Conservation (phyloP, 495 filamentous ascomycete genomes). For the Penicillium verhagenii region DNA sequence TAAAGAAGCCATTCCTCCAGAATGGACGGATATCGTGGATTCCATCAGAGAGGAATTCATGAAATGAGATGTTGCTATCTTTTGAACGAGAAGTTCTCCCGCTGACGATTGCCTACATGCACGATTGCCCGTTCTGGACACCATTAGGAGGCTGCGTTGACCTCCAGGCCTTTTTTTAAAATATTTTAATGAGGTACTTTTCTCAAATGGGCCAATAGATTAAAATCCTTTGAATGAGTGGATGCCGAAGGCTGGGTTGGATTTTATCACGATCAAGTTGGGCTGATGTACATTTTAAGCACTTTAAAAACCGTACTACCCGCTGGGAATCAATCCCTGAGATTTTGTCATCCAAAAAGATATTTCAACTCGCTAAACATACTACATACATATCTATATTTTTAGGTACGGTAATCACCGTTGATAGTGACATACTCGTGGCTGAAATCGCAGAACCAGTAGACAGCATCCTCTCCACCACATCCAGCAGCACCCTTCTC, state of each 20-base stretch:
- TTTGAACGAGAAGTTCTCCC: background rate
- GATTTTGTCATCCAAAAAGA: background rate
- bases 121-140: no score
- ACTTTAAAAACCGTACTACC: background rate
- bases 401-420: constrained; percentile 83
- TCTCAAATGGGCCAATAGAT: no score
- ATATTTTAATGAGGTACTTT: no score
- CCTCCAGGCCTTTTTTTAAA: no score
- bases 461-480: constrained; percentile 72
- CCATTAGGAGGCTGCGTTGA: no score
- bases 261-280: no score
- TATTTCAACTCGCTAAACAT: constrained; percentile 1
- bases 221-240: no score
- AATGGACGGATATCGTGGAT: background rate
- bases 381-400: background rate
- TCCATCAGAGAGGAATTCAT: background rate
- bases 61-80: background rate
- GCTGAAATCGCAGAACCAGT: constrained; percentile 98
- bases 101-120: no score
- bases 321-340: background rate
- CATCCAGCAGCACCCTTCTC: constrained; percentile 36
- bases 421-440: constrained; percentile 97
- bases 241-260: no score
- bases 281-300: no score
- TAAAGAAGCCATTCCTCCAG: background rate